Evolutionary conservation across 2,329 filamentous ascomycete genomes (phyloP), one percentile per base, ranked within the genome.

Genomic region (Sclerotinia sclerotiorum): DNA sequence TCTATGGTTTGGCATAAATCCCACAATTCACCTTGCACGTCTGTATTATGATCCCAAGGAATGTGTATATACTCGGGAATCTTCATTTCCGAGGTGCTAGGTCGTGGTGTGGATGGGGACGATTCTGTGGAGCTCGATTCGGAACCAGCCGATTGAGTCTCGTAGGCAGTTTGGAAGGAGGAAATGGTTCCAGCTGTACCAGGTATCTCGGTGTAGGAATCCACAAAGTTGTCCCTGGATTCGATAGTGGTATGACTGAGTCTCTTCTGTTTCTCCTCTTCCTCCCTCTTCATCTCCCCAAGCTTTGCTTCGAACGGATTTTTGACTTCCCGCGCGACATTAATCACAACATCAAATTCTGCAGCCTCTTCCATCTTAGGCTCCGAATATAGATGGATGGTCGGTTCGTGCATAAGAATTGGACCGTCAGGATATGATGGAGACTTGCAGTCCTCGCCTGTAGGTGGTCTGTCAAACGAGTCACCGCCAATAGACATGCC

Each of bases 31-130:
- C 87, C 86, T 1, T 91, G 88, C 73, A 96, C 94, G 69, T 95
- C 90, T 0, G 91, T 94, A 79, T 94, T 94, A 80, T 95, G 92
- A 70, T 95, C 92, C 92, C 92, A 95, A 1, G 88, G 90, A 74
- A 95, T 89, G 77, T 96, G 92, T 21, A 95, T 91, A 74, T 96
- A 96, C 77, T 96, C 92, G 0, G 92, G 92, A 57, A 86, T 80
- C 63, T 82, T 84, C 49, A 78, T 78, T 2, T 78, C 77, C 6
- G 78, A 70, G 52, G 79, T 79, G 17, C 35, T 69, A 17, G 86
- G 83, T 76, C 85, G 88, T 3, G 87, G 86, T 0, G 85, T 87
- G 0, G 86, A 87, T 6, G 87, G 85, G 39, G 76, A 77, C 39
- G 76, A 75, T 68, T 74, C 75, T 6, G 73, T 72, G 24, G 75